Percentiles rank a stretch among this genome's conserved stretches.
Evolutionary conservation across 768 basidiomycete species (phyloP).

Genomic region (Auricularia sp.): DNA sequence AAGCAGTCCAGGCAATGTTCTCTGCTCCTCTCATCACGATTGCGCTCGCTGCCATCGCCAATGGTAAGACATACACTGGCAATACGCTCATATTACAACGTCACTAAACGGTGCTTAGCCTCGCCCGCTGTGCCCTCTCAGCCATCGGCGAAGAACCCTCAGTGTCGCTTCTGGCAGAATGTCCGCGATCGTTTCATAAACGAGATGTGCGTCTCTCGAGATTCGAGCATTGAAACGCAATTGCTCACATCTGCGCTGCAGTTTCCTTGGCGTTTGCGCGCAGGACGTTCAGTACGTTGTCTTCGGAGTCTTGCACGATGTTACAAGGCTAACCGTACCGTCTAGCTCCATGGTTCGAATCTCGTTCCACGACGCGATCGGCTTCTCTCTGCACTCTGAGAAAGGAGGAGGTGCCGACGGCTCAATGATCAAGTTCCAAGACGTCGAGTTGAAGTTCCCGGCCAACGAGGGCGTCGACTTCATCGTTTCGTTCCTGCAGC

Average conservation of each 20-base stretch:
- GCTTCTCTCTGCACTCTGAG: background rate
- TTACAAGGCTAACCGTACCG: background rate
- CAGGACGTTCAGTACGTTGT: background rate
- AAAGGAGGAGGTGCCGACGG: constrained; percentile 19
- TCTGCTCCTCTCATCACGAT: background rate
- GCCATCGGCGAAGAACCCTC: background rate
- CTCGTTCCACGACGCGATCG: background rate
- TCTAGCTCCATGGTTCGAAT: background rate
- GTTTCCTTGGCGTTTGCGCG: background rate
- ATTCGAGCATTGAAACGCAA: background rate
- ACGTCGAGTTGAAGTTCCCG: too few relatives aligned
- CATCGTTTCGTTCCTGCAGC: too few relatives aligned
- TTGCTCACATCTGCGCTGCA: background rate
- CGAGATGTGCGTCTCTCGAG: background rate
- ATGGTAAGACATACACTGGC: background rate
- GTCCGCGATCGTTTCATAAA: background rate
- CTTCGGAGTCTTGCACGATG: background rate
- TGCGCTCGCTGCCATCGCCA: background rate
- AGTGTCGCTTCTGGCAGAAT: background rate
- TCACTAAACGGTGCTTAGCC: background rate
- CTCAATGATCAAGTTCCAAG: constrained; percentile 9
- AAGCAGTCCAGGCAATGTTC: background rate
- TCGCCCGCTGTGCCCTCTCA: background rate
- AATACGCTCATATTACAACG: background rate
- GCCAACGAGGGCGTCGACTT: too few relatives aligned